These are phyloP conservation scores for Melaleuca quinquenervia DNA, from an alignment of 345 rosid species.

Conservation along the genomic window DNA sequence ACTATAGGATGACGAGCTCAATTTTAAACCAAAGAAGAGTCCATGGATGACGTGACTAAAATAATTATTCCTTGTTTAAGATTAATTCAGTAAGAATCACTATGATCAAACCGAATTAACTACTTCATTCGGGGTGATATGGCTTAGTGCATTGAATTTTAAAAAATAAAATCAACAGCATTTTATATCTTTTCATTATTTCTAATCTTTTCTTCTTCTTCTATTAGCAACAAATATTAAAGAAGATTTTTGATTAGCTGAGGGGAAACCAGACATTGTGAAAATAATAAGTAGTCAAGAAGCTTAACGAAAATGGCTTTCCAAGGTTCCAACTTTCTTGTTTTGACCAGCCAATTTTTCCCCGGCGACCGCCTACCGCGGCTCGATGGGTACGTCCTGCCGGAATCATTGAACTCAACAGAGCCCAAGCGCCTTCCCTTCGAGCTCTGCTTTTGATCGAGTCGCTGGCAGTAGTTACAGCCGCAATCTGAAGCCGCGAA, in stretches of 20 bases:
- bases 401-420: not conserved
- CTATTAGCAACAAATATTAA: not conserved
- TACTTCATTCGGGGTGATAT: too few species aligned
- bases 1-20: not conserved
- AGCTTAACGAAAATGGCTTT: not conserved
- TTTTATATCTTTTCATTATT: not conserved
- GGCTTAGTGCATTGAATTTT: not conserved
- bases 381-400: not conserved
- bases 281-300: not conserved
- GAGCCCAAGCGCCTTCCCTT: not conserved
- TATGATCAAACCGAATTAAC: too few species aligned
- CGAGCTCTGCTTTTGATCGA: not conserved
- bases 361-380: not conserved
- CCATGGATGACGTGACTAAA: fast-evolving
- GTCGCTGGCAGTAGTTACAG: not conserved
- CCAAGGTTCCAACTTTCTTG: not conserved
- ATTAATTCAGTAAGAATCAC: too few species aligned
- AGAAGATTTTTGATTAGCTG: not conserved
- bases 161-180: not conserved
- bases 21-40: fast-evolving
- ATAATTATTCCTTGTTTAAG: too few species aligned
- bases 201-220: not conserved
- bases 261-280: not conserved
- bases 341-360: not conserved
- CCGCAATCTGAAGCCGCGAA: not conserved